These are phyloP conservation scores for Sodiomyces alkalinus DNA, from an alignment of 2,329 filamentous ascomycete genomes.

Conservation along the genomic window DNA sequence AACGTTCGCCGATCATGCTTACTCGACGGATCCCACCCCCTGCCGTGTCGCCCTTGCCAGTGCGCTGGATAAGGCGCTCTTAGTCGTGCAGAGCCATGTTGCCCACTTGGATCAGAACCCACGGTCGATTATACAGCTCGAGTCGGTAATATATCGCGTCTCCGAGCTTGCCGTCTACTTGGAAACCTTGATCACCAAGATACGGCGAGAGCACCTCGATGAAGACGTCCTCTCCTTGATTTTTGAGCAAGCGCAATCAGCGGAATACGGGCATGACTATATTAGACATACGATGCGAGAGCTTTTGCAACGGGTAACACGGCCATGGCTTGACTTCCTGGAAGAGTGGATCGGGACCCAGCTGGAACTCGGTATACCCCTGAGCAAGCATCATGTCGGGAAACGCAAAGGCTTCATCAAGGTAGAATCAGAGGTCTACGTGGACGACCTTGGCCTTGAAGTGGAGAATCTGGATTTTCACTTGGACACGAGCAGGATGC, in stretches of 20 bases:
- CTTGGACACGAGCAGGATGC: slow-evolving; percentile 50
- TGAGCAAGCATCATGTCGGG: slow-evolving; percentile 30
- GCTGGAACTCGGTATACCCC: slow-evolving; percentile 36
- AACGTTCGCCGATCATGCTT: slow-evolving; percentile 30
- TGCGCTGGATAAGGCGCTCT: slow-evolving; percentile 30
- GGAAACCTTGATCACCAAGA: slow-evolving; percentile 30
- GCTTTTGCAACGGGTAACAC: slow-evolving; percentile 45
- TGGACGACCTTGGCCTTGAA: slow-evolving; percentile 45
- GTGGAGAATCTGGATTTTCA: slow-evolving; percentile 43
- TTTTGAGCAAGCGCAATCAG: slow-evolving; percentile 44
- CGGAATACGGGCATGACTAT: slow-evolving; percentile 47
- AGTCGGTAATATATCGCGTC: slow-evolving; percentile 30
- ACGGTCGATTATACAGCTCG: slow-evolving; percentile 36
- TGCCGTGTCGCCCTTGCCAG: slow-evolving; percentile 36
- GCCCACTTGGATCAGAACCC: slow-evolving; percentile 24
- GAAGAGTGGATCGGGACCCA: slow-evolving; percentile 63
- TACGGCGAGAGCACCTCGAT: slow-evolving; percentile 32
- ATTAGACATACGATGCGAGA: slow-evolving; percentile 51
- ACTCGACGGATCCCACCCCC: slow-evolving; percentile 25
- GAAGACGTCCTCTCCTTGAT: slow-evolving; percentile 46
- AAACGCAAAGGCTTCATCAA: slow-evolving; percentile 44
- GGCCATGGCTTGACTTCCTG: slow-evolving; percentile 51
- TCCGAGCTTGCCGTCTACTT: slow-evolving; percentile 35
- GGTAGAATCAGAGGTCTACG: slow-evolving; percentile 35
- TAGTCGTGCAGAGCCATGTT: slow-evolving; percentile 32